Evolutionary conservation across 1,284 basidiomycete species (phyloP).

Genomic region (Cryptococcus floricola): DNA sequence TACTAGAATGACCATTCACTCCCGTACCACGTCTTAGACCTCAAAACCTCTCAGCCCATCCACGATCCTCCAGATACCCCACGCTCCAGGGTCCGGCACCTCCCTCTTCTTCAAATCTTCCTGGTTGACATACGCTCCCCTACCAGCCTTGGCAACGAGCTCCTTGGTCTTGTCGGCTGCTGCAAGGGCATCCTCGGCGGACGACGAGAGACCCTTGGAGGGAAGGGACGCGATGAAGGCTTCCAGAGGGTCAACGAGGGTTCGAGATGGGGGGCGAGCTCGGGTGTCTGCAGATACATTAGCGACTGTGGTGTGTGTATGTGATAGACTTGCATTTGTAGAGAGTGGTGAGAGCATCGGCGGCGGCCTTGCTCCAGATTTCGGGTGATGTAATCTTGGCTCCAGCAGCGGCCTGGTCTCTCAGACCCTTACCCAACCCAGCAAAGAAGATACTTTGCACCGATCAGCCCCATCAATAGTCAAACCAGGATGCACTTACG

Average conservation of each 20-base stretch:
- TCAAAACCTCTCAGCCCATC: conserved; percentile 36
- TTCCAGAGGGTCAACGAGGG: conserved; percentile 84
- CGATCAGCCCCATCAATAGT: background rate
- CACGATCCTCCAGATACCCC: conserved; percentile 60
- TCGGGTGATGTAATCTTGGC: conserved; percentile 49
- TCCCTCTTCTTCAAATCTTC: conserved; percentile 64
- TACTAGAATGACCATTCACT: too few species aligned
- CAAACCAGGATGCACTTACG: conserved; percentile 53
- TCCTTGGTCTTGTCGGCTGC: conserved; percentile 70
- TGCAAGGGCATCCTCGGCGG: conserved; percentile 61
- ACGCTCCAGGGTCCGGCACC: conserved; percentile 84
- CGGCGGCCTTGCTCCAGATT: conserved; percentile 63
- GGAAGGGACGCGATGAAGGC: conserved; percentile 65
- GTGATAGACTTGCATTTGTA: conserved; percentile 58
- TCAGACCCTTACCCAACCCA: conserved; percentile 54
- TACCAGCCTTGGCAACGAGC: conserved; percentile 78
- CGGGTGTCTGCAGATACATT: conserved; percentile 58
- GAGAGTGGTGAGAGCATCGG: conserved; percentile 63
- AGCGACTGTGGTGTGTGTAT: background rate
- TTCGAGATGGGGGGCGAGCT: conserved; percentile 83
- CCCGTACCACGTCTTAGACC: conserved; percentile 3
- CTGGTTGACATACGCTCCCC: conserved; percentile 82
- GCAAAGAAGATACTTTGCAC: conserved; percentile 74
- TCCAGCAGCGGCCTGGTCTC: conserved; percentile 22
- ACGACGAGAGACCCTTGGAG: conserved; percentile 52